Percentiles rank a stretch among this genome's conserved stretches.
Evolutionary conservation across 805 yeast species (phyloP).

Genomic region (Blastobotrys chiropterorum): DNA sequence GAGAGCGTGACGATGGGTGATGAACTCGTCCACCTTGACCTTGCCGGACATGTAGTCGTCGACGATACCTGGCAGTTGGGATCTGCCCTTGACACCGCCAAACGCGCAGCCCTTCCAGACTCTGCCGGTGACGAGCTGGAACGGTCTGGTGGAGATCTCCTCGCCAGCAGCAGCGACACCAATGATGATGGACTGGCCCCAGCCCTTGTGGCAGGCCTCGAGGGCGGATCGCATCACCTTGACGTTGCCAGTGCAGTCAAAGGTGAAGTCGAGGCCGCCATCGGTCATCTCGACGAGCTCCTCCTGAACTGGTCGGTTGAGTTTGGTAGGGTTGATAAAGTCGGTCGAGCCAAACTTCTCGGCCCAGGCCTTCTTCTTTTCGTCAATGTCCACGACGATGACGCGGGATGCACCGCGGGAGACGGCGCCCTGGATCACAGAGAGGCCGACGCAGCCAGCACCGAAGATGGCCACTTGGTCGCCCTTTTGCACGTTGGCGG

Average conservation of each 20-base stretch:
- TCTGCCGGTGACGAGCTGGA: slow-evolving; percentile 98
- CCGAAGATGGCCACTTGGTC: slow-evolving; percentile 96
- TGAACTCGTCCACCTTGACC: slow-evolving; percentile 88
- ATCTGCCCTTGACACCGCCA: slow-evolving; percentile 97
- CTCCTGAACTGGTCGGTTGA: slow-evolving; percentile 69
- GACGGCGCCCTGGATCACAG: slow-evolving; percentile 92
- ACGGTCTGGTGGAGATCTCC: slow-evolving; percentile 95
- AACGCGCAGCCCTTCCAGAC: slow-evolving; percentile 99
- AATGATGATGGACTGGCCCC: slow-evolving; percentile 93
- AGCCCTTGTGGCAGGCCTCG: slow-evolving; percentile 97
- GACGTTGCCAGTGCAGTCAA: slow-evolving; percentile 97
- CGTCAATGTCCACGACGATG: slow-evolving; percentile 83
- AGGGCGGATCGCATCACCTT: slow-evolving; percentile 92
- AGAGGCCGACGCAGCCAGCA: slow-evolving; percentile 94
- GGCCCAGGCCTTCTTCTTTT: slow-evolving; percentile 80
- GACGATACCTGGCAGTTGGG: slow-evolving; percentile 88
- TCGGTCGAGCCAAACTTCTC: slow-evolving; percentile 90
- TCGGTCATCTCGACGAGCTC: slow-evolving; percentile 85
- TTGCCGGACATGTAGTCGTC: slow-evolving; percentile 76
- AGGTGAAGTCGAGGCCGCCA: slow-evolving; percentile 94
- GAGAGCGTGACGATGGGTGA: slow-evolving; percentile 82
- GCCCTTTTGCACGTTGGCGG: slow-evolving; percentile 85
- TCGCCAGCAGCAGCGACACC: slow-evolving; percentile 99
- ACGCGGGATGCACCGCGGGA: slow-evolving; percentile 71
- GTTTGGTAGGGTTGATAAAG: slow-evolving; percentile 76